Percentiles rank a stretch among this genome's conserved stretches.
These are phyloP conservation scores for Botryotinia globosa DNA, from an alignment of 2,329 filamentous ascomycete genomes.

Conservation along the genomic window DNA sequence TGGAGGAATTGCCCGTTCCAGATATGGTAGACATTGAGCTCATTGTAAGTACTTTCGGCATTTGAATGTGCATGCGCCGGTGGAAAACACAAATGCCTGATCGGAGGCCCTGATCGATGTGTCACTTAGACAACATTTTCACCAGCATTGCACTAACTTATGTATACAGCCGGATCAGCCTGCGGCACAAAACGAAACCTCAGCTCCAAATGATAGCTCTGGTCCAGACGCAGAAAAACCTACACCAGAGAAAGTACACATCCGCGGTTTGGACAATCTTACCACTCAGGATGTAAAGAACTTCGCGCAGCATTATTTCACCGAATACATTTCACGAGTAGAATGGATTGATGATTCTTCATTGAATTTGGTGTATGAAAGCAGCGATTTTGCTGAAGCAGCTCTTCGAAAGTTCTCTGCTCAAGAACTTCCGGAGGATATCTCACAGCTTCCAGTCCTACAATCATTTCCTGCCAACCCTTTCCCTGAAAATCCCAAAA, in stretches of 20 bases:
- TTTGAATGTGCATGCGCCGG: background rate
- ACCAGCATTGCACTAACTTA: background rate
- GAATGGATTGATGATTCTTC: slow-evolving; percentile 97
- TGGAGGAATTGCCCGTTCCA: slow-evolving; percentile 38
- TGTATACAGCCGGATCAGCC: slow-evolving; percentile 24
- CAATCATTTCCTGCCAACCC: slow-evolving; percentile 69
- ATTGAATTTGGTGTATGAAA: slow-evolving; percentile 77
- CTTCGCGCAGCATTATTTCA: slow-evolving; percentile 69
- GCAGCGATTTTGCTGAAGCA: slow-evolving; percentile 50
- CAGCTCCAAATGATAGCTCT: slow-evolving; percentile 31
- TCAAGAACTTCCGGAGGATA: slow-evolving; percentile 47
- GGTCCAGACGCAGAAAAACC: slow-evolving; percentile 30
- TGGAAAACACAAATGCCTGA: background rate
- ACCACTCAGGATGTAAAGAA: slow-evolving; percentile 75
- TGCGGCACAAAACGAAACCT: slow-evolving; percentile 27
- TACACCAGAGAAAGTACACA: slow-evolving; percentile 48
- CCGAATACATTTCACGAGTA: slow-evolving; percentile 57
- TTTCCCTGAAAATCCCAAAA: slow-evolving; percentile 65
- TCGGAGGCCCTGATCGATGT: background rate
- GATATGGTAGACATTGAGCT: slow-evolving; percentile 20
- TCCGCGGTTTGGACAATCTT: slow-evolving; percentile 78
- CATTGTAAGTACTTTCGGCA: slow-evolving; percentile 8
- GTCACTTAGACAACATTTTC: background rate
- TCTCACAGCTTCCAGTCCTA: slow-evolving; percentile 54
- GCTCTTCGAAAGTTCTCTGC: slow-evolving; percentile 54